Evolutionary conservation across 768 basidiomycete species (phyloP).

Genomic region (Crassisporium funariophilum): DNA sequence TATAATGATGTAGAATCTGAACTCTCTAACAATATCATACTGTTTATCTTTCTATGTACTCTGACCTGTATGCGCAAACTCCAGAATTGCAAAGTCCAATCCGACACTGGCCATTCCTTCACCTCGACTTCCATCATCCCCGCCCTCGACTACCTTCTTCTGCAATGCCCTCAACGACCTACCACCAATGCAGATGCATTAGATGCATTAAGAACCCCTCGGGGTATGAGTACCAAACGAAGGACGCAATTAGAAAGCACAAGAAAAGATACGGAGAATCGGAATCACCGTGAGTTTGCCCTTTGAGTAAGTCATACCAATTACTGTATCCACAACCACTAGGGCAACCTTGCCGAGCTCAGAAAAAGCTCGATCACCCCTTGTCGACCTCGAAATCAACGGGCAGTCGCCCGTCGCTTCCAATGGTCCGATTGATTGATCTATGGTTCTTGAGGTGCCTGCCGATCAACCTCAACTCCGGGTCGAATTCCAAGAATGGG

Average conservation of each 20-base stretch:
- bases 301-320: background rate
- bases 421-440: background rate
- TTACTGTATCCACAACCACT: background rate
- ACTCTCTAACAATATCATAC: background rate
- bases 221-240: slow-evolving; percentile 2
- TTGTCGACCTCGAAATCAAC: background rate
- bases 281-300: background rate
- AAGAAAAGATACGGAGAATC: background rate
- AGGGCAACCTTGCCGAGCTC: background rate
- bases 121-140: background rate
- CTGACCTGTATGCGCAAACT: no score
- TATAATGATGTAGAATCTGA: background rate
- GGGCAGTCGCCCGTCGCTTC: background rate
- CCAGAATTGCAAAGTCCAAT: no score
- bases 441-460: background rate
- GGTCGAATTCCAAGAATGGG: background rate
- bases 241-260: slow-evolving; percentile 2
- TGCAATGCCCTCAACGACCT: background rate
- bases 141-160: background rate
- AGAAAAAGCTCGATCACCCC: background rate
- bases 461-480: background rate
- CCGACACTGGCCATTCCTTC: background rate
- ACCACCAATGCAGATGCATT: background rate
- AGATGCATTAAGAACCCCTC: background rate
- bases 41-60: background rate